Base-by-base conservation (phyloP, 495 filamentous ascomycete species). In the Cercophora newfieldiana region DNA sequence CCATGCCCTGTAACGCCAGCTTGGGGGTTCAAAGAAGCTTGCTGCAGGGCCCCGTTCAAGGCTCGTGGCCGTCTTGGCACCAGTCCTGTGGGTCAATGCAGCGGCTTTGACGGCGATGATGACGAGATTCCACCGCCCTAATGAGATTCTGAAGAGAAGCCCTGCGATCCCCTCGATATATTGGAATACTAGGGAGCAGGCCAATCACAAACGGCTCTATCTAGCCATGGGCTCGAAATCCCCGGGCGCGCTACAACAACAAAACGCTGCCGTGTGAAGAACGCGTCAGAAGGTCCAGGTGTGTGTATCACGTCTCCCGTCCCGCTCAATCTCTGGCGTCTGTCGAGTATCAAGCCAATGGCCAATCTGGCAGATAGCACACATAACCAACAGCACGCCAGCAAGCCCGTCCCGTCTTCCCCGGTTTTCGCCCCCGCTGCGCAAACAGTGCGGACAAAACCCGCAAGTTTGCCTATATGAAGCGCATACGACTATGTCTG, bases 371-470 rank as follows among this genome's bases (percentile, higher is more conserved):
- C 51, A 55, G 26, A 24, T 26, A 26, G 22, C 51, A 18, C 16
- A 18, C 51, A 26, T 16, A 44, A 26, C 51, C 51, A 55, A 55
- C 18, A 1, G 21, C 22, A 28, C 1, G 22, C 51, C 22, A 55
- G 21, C 22, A 24, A 7, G 51, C 51, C 51, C 7, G 21, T 19
- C 67, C 64, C 68, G 64, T 60, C 68, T 69, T 69, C 64, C 68
- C 68, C 68, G 68, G 68, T 59, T 66, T 65, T 33, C 21, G 29
- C 44, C 44, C 59, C 51, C 37, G 50, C 51, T 55, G 51, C 26
- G 51, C 51, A n/a, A 55, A 55, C 19, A 26, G 51, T 28, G 51
- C 51, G 51, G 26, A 24, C 19, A 55, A 55, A 26, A 55, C 0
- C 44, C 37, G 37, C 37, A 44, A 44, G 37, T 44, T 44, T 44